Conservation (phyloP, 2,329 filamentous ascomycete species). For the Diaporthe sp. region DNA sequence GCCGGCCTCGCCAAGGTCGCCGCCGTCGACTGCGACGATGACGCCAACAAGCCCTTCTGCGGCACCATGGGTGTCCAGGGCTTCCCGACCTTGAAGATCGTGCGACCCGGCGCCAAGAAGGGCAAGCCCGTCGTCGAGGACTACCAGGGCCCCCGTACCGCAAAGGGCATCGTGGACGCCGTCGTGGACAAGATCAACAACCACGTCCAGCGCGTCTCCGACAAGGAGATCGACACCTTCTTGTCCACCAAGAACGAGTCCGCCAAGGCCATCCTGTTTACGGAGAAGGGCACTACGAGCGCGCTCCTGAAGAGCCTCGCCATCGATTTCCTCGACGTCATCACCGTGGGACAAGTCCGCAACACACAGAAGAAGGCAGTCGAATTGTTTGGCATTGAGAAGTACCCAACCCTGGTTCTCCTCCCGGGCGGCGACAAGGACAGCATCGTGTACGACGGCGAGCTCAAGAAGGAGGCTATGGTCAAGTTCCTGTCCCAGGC, state of each 20-base stretch:
- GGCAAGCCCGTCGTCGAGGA: constrained; percentile 86
- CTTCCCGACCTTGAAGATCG: constrained; percentile 96
- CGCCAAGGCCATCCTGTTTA: constrained; percentile 92
- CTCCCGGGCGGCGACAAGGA: constrained; percentile 80
- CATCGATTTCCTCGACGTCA: constrained; percentile 88
- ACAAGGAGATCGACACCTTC: constrained; percentile 85
- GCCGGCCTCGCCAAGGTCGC: constrained; percentile 95
- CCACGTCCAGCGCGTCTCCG: constrained; percentile 84
- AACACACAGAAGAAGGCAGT: constrained; percentile 82
- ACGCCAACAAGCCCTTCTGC: constrained; percentile 91
- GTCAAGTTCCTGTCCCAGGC: constrained; percentile 86
- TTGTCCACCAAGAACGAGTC: constrained; percentile 75
- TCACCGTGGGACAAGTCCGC: constrained; percentile 86
- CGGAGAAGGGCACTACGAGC: constrained; percentile 90
- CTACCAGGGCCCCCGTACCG: constrained; percentile 86
- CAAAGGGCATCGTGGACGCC: constrained; percentile 89
- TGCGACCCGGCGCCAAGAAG: constrained; percentile 85
- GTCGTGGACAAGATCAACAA: constrained; percentile 92
- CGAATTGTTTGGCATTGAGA: constrained; percentile 80
- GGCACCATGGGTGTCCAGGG: constrained; percentile 89
- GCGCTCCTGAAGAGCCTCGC: constrained; percentile 86
- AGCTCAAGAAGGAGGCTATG: constrained; percentile 87
- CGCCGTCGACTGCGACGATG: constrained; percentile 95
- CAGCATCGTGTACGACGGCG: constrained; percentile 81
- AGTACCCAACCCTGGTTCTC: constrained; percentile 86